These are phyloP conservation scores for Lithospermum erythrorhizon DNA, from an alignment of 257 asterid species.

Conservation along the genomic window DNA sequence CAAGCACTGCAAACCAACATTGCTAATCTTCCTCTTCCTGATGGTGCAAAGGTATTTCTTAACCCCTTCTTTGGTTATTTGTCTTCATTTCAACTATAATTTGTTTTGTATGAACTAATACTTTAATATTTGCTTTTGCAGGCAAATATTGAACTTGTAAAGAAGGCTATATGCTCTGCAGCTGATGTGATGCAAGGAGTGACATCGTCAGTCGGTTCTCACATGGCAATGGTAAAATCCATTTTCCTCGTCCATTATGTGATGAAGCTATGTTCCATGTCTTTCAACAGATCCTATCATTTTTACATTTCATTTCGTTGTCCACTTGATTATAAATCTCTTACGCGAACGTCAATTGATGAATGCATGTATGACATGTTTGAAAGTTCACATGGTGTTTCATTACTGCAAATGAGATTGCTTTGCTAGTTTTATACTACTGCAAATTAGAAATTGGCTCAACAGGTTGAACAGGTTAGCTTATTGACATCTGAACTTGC, in stretches of 20 bases:
- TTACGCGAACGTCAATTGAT: too few relatives aligned
- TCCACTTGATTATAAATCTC: neutral
- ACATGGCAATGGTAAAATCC: constrained; percentile 40
- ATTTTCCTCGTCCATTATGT: neutral
- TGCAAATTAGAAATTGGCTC: neutral
- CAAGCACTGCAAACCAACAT: constrained; percentile 60
- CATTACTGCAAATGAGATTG: too few relatives aligned
- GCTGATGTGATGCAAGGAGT: constrained; percentile 75
- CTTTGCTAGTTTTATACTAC: too few relatives aligned
- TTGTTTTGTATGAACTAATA: neutral
- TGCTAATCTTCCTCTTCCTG: constrained; percentile 54
- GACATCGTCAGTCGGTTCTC: constrained; percentile 59
- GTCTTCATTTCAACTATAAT: neutral
- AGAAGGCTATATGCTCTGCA: constrained; percentile 62
- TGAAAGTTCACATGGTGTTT: too few relatives aligned
- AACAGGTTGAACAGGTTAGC: constrained; percentile 61
- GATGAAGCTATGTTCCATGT: neutral
- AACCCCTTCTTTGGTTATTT: neutral
- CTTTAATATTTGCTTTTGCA: constrained; percentile 21
- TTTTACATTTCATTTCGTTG: neutral
- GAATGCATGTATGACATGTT: too few relatives aligned
- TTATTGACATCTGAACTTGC: constrained; percentile 42
- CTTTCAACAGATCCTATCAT: neutral
- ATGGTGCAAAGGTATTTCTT: constrained; percentile 56
- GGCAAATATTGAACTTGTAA: constrained; percentile 54